Conservation (phyloP, 495 filamentous ascomycete genomes). For the Filosporella fistucella region DNA sequence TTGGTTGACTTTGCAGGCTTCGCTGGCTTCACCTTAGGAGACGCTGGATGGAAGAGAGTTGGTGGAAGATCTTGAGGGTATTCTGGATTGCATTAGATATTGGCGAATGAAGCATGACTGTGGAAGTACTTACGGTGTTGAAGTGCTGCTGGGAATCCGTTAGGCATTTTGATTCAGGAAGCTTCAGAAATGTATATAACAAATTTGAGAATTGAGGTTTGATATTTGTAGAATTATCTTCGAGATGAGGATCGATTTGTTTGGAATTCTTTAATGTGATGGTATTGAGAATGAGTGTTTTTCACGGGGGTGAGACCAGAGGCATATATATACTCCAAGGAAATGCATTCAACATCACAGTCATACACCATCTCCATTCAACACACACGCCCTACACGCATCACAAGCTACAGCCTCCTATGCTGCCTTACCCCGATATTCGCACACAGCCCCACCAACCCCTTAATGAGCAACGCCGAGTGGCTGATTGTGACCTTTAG, state of each 20-base stretch:
- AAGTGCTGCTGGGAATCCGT: conserved; percentile 9
- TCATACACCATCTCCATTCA: too few species aligned
- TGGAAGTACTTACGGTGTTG: conserved; percentile 8
- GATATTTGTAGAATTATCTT: too few species aligned
- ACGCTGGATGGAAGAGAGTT: conserved; percentile 12
- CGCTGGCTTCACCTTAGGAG: conserved; percentile 14
- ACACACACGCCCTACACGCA: too few species aligned
- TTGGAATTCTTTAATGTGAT: too few species aligned
- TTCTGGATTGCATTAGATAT: conserved; percentile 8
- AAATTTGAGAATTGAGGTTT: too few species aligned
- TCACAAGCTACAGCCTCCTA: too few species aligned
- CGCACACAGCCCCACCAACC: not conserved
- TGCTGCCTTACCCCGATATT: not conserved
- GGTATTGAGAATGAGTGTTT: too few species aligned
- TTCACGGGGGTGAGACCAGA: not conserved
- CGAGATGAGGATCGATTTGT: too few species aligned
- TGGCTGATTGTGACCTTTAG: too few species aligned
- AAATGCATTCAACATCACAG: too few species aligned
- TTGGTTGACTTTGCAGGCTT: conserved; percentile 6
- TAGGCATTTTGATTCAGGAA: conserved; percentile 11
- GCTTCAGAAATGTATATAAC: not conserved
- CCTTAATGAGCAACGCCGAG: not conserved
- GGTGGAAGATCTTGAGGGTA: conserved; percentile 16
- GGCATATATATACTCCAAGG: conserved; percentile 10
- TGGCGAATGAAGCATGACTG: not conserved